These are phyloP conservation scores for Candida bentonensis DNA, from an alignment of 805 yeast genomes.

Conservation along the genomic window DNA sequence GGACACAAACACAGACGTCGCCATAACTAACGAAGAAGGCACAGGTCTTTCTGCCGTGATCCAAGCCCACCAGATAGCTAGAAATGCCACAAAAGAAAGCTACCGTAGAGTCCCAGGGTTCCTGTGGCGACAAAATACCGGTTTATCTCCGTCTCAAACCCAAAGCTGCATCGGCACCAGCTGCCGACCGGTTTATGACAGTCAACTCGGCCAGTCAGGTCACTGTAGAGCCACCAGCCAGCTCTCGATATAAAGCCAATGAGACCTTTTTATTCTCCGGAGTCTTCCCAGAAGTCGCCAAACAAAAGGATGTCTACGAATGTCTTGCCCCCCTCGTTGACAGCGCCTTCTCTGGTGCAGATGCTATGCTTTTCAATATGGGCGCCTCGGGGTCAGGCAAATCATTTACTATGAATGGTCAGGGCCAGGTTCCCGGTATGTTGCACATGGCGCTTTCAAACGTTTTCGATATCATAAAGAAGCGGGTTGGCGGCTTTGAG, in stretches of 20 bases:
- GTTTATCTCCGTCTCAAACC: constrained; percentile 28
- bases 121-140: constrained; percentile 17
- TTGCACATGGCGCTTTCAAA: constrained; percentile 23
- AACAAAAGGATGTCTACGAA: constrained; percentile 25
- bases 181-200: constrained; percentile 14
- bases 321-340: constrained; percentile 23
- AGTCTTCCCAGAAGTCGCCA: constrained; percentile 19
- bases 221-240: constrained; percentile 15
- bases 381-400: constrained; percentile 46
- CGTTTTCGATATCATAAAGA: constrained; percentile 19
- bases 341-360: constrained; percentile 19
- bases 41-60: no score
- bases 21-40: no score
- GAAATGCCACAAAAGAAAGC: no score
- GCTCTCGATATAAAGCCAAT: constrained; percentile 12
- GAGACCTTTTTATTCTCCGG: constrained; percentile 21
- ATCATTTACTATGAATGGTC: constrained; percentile 19
- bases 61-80: no score
- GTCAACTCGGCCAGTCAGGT: constrained; percentile 11
- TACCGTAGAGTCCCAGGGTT: no score
- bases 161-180: constrained; percentile 10
- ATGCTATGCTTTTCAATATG: constrained; percentile 32
- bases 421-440: constrained; percentile 24
- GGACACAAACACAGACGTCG: no score
- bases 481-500: constrained; percentile 13